Conservation (phyloP, 2,329 filamentous ascomycete species). For the Tolypocladium nubicola region DNA sequence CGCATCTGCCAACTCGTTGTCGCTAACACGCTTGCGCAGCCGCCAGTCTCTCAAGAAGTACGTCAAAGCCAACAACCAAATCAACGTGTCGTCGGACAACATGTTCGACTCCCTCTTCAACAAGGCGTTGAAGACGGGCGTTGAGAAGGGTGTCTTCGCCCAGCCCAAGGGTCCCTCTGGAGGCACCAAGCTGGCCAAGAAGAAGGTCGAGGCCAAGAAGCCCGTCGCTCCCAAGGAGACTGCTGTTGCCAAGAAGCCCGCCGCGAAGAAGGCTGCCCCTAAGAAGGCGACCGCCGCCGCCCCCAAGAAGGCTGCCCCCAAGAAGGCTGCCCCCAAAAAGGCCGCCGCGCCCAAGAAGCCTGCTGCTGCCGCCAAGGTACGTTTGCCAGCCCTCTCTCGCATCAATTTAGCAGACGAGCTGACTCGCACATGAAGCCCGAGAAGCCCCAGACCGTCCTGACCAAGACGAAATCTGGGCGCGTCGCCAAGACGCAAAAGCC, state of each 20-base stretch:
- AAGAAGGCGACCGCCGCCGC: conserved; percentile 17
- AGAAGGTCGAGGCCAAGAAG: conserved; percentile 38
- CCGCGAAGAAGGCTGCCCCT: conserved; percentile 14
- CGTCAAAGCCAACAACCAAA: conserved; percentile 43
- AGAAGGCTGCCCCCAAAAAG: conserved; percentile 20
- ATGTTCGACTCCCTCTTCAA: conserved; percentile 71
- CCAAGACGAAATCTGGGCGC: conserved; percentile 79
- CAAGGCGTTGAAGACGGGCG: conserved; percentile 70
- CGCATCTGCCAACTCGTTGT: conserved; percentile 1
- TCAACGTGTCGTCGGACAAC: conserved; percentile 32
- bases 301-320: conserved; percentile 38
- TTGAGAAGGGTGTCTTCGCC: conserved; percentile 76
- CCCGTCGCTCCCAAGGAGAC: conserved; percentile 19
- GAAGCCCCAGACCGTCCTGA: conserved; percentile 54
- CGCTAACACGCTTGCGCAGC: conserved; percentile 21
- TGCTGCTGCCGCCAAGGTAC: conserved; percentile 14
- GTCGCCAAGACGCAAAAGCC: conserved; percentile 58
- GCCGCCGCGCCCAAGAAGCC: conserved; percentile 17
- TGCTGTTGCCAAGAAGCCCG: conserved; percentile 12
- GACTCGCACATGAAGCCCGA: conserved; percentile 33
- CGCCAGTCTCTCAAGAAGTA: conserved; percentile 53
- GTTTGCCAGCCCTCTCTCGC: neutral
- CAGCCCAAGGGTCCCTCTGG: conserved; percentile 89
- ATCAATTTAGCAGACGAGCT: conserved; percentile 8
- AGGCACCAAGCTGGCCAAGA: conserved; percentile 87